Base-by-base conservation (phyloP, 1,284 basidiomycete species). In the Moesziomyces aphidis region DNA sequence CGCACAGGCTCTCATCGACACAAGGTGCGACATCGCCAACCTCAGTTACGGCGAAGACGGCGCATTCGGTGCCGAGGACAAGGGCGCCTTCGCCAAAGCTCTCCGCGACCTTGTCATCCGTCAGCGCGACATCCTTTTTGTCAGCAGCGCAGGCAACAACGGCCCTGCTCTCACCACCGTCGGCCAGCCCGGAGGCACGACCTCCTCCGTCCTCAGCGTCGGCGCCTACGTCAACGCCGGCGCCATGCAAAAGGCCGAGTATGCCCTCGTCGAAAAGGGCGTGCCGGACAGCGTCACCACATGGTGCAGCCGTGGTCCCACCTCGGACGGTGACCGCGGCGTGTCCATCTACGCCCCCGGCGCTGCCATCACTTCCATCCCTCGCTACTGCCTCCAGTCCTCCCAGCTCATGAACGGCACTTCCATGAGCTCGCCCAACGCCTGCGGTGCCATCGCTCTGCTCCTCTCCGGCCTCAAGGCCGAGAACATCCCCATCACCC, bases 321-420 rank as follows among this genome's bases (percentile, higher is more conserved):
- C 78, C 9, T 58, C 77, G 26, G 84, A 85, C 48, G 84, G 85
- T 11, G 82, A 77, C 22, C 61, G 61, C 10, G 83, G 83, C 46
- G 79, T 85, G 9, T 77, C 79, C 21, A 77, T 83, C 66, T 85
- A 85, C 50, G 83, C 84, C 11, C 85, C 85, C 0, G 85, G 85
- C 39, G 85, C 83, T 19, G 85, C 85, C 48, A 81, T 85, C 70
- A 85, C 85, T 8, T 80, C 75, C 24, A 84, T 85, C 45, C 84
- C 83, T 11, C 74, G 77, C 53, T 85, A 85, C 71, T 82, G 80
- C 55, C 77, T 85, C 26, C 80, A 83, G 58, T 77, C 76, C 22
- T 81, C 78, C 11, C 79, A 83, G 71, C 76, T 85, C 50, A 81
- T 80, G 77, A 85, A 85, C 62, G 85, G 85, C 42, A 85, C 85